Evolutionary conservation across 352 stramenopile species (phyloP).

Genomic region (Peronosclerospora sorghi): DNA sequence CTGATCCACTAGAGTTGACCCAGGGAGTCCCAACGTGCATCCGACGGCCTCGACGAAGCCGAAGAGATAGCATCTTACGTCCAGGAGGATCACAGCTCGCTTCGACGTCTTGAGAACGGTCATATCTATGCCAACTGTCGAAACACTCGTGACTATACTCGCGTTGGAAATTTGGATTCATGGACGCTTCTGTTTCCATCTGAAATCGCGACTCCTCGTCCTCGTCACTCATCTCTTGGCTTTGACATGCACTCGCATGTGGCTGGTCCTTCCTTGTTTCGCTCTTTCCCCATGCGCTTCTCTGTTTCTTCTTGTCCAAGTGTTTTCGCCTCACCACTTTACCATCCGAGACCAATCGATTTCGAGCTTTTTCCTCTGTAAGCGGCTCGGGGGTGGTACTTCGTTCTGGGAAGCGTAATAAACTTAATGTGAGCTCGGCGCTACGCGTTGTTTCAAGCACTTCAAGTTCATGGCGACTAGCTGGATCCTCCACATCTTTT

Average conservation of each 20-base stretch:
- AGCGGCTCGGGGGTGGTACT: constrained; percentile 48
- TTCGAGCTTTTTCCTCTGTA: constrained; percentile 2
- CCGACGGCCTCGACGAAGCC: constrained; percentile 2
- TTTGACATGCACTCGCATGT: constrained; percentile 2
- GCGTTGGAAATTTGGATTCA: constrained; percentile 72
- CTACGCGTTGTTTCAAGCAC: constrained; percentile 37
- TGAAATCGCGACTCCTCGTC: constrained; percentile 33
- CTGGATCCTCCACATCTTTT: constrained; percentile 26
- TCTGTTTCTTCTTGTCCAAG: constrained; percentile 4
- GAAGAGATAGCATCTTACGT: constrained; percentile 2
- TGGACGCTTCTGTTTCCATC: constrained; percentile 48
- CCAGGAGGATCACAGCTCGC: background rate
- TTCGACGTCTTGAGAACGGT: constrained; percentile 28
- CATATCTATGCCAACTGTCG: constrained; percentile 67
- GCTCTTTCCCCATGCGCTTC: constrained; percentile 8
- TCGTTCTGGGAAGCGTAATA: constrained; percentile 43
- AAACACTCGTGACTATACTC: constrained; percentile 75
- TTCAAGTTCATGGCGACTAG: constrained; percentile 30
- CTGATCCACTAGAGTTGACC: constrained; percentile 1
- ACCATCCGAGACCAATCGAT: background rate
- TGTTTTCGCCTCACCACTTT: constrained; percentile 1
- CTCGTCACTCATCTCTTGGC: constrained; percentile 18
- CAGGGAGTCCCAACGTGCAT: background rate
- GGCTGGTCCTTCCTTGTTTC: constrained; percentile 3
- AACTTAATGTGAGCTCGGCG: no score